Base-by-base conservation (phyloP, 345 rosid species). In the Euphorbia tirucalli region DNA sequence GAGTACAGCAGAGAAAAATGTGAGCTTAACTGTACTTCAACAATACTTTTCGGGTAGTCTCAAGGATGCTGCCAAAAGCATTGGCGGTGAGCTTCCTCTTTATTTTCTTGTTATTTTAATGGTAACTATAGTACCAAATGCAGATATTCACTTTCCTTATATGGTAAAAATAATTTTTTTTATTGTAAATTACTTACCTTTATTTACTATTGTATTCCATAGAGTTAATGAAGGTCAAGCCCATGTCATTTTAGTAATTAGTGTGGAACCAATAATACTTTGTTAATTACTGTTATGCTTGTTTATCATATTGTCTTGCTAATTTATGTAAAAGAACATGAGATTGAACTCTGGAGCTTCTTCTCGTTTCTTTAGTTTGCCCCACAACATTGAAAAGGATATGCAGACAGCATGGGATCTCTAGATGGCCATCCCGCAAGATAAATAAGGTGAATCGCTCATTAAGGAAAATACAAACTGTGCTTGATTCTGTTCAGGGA, bases 351-450 rank as follows among this genome's bases (percentile, higher is more conserved):
- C 62, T 68, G 59, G 24, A 66, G 35, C 79, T 71, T 60, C n/a
- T n/a, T n/a, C 58, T 74, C 14, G 61, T 25, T 57, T 56, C 7
- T 81, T 81, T 75, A 93, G 98, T 93, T 77, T 91, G 98, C 83
- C 97, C 97, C 15, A 93, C 98, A 25, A 93, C 98, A 7, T 76
- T 91, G 75, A 91, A 93, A 85, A 86, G 98, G 77, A 93, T 93
- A 79, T 93, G 98, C 84, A 87, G 97, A 77, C 93, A 90, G 71
- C 98, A 91, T 52, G 98, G 98, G 25, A 90, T 93, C 69, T 84
- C 84, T 32, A 90, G 98, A 75, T 93, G 98, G 97, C 98, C 97
- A 21, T 93, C 94, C 71, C 91, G 97, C 15, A 93, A 93, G 84
- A 90, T 93, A 70, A 91, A 91, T 72, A 93, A 93, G 80, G 98